Evolutionary conservation across 257 asterid genomes (phyloP).

Genomic region (Orobanche coerulescens): DNA sequence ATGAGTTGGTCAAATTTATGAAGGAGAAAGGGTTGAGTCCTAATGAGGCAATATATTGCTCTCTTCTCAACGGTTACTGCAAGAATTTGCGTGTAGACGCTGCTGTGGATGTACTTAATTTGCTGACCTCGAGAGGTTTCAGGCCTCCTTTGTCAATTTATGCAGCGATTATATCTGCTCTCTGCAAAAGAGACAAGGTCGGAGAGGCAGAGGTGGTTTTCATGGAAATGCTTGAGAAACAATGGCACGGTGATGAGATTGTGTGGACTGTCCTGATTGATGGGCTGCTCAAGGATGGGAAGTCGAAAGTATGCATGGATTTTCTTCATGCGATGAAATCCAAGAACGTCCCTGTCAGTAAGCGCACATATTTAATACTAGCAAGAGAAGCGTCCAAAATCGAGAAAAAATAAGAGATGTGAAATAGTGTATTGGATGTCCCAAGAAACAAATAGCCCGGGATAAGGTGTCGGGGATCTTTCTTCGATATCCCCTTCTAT

Average conservation of each 20-base stretch:
- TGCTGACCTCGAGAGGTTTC: constrained; percentile 37
- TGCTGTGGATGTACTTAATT: constrained; percentile 51
- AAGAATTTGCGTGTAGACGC: constrained; percentile 47
- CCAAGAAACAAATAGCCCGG: constrained; percentile 28
- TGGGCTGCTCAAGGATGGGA: constrained; percentile 65
- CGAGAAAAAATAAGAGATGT: constrained; percentile 27
- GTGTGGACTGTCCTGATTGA: constrained; percentile 87
- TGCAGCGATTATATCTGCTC: constrained; percentile 43
- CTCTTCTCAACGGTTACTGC: constrained; percentile 66
- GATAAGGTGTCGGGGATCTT: constrained; percentile 19
- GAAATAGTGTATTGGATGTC: constrained; percentile 21
- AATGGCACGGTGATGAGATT: constrained; percentile 73
- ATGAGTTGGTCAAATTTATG: constrained; percentile 57
- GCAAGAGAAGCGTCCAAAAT: constrained; percentile 51
- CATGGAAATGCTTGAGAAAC: constrained; percentile 50
- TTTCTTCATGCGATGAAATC: constrained; percentile 59
- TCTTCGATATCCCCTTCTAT: constrained; percentile 21
- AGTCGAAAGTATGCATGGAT: constrained; percentile 48
- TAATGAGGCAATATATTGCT: constrained; percentile 49
- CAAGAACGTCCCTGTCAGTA: constrained; percentile 43
- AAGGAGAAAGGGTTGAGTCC: constrained; percentile 64
- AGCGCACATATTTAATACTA: constrained; percentile 45
- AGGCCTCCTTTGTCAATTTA: constrained; percentile 51
- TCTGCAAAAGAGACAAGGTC: constrained; percentile 38
- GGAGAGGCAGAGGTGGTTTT: constrained; percentile 67